These are phyloP conservation scores for Sphagnum contortum DNA, from an alignment of 225 moss, liverwort and hornwort genomes.

Conservation along the genomic window DNA sequence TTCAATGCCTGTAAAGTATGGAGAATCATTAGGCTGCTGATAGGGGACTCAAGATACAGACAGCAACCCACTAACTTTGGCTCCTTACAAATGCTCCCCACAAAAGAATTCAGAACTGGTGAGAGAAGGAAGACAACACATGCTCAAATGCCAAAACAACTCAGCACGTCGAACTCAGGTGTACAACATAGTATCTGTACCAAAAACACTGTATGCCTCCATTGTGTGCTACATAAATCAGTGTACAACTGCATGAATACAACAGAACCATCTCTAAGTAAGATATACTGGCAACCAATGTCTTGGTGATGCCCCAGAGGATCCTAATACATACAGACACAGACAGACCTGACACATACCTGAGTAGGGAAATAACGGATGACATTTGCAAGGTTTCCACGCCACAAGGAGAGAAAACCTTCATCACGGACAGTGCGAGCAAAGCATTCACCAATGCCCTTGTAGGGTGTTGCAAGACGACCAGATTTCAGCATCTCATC, in stretches of 20 bases:
- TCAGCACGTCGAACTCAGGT: not conserved
- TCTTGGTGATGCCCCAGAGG: no score
- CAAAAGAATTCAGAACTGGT: no score
- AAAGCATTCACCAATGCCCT: slow-evolving; percentile 54
- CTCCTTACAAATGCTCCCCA: not conserved
- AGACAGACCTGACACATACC: slow-evolving; percentile 9
- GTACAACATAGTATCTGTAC: not conserved
- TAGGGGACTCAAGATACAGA: not conserved
- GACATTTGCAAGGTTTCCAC: slow-evolving; percentile 49
- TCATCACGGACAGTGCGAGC: slow-evolving; percentile 39
- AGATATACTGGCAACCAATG: no score
- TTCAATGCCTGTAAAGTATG: slow-evolving; percentile 34
- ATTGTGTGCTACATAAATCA: not conserved
- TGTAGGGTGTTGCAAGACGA: slow-evolving; percentile 35
- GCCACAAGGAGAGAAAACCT: slow-evolving; percentile 33
- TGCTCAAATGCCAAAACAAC: no score
- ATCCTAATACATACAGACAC: no score
- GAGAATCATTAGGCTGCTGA: not conserved
- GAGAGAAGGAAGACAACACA: no score
- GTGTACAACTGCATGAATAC: not conserved
- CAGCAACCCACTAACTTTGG: not conserved
- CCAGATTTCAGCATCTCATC: slow-evolving; percentile 54
- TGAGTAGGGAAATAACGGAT: slow-evolving; percentile 60
- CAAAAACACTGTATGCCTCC: not conserved
- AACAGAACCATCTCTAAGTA: not conserved